Evolutionary conservation across 148 eudicot species (phyloP), one percentile per base, ranked within the genome.

Genomic region (Diospyros lotus): DNA sequence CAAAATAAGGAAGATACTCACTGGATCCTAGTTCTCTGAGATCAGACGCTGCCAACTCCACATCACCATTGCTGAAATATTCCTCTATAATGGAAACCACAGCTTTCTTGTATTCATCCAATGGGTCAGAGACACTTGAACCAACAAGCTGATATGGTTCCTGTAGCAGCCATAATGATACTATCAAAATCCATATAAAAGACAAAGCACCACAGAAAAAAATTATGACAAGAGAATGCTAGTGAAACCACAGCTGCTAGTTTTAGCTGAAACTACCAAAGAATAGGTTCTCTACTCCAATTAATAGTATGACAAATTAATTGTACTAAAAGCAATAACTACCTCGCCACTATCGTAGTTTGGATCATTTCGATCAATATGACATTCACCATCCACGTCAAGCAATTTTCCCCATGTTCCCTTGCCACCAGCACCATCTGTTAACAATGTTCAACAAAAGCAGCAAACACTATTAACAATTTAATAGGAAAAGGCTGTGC

Each of bases 311-410:
- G 44, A 66, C 2, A 72, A 48, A 44, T 12, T 2, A 72, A 56
- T 17, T 56, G 39, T 44, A 17, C 46, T 46, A 43, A 73, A 67
- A 40, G 14, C 55, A 67, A 61, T 14, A 63, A 73, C 71, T 82
- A 92, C 98, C 98, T 94, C 98, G 58, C 86, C 97, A 72, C 98
- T 92, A 69, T 94, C 97, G 58, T 94, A 94, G 86, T 92, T 94
- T 1, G 98, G 98, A 86, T 94, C 98, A 69, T 94, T 94, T 52
- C 86, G 87, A 71, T 94, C 98, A 69, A 94, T 81, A 70, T 77
- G 89, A 55, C 85, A 69, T 58, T 92, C 94, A 77, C 84, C 84
- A 72, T 88, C 96, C 66, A 93, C 90, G 77, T 94, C 98, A 43
- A 94, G 96, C 64, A 90, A 83, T 82, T 84, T 92, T 73, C 98